A percentile compares a stretch with the other conserved stretches of the same genome.
Evolutionary conservation across 208 protist species (phyloP).

Genomic region (Phytomonas serpens): DNA sequence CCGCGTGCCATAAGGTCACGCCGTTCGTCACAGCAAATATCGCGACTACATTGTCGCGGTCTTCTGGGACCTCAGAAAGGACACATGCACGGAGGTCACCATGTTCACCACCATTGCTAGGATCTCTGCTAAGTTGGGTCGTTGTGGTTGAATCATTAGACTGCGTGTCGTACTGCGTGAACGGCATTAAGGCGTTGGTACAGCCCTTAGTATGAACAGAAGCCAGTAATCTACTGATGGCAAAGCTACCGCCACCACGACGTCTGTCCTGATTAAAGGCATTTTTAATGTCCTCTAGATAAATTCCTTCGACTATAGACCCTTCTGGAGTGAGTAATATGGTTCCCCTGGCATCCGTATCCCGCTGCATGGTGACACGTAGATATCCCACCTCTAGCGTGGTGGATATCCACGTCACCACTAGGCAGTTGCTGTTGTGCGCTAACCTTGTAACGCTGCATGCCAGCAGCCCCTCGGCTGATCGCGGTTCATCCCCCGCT

Average conservation of each 20-base stretch:
- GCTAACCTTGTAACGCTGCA: constrained; percentile 55
- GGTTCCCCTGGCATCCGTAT: constrained; percentile 33
- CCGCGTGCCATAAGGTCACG: constrained; percentile 40
- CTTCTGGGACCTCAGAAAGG: constrained; percentile 26
- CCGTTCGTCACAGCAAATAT: constrained; percentile 61
- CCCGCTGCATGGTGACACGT: constrained; percentile 49
- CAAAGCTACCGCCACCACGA: constrained; percentile 8
- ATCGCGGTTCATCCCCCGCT: not conserved
- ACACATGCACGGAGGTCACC: constrained; percentile 25
- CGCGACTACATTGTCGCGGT: constrained; percentile 15
- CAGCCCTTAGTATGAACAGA: not conserved
- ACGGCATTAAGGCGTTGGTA: not conserved
- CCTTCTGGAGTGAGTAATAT: constrained; percentile 40
- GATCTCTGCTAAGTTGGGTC: not conserved
- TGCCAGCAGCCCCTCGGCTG: constrained; percentile 27
- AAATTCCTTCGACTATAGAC: constrained; percentile 28
- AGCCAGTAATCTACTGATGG: not conserved
- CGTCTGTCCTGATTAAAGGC: constrained; percentile 6
- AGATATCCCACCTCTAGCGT: constrained; percentile 22
- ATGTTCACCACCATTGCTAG: not conserved
- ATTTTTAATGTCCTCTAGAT: constrained; percentile 16
- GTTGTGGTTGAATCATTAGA: not conserved
- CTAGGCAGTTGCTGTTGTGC: constrained; percentile 41
- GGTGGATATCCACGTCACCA: constrained; percentile 47
- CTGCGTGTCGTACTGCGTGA: not conserved